phyloP scores from a whole-genome alignment of 768 basidiomycete species.

The Tephrocybe sp. region DNA sequence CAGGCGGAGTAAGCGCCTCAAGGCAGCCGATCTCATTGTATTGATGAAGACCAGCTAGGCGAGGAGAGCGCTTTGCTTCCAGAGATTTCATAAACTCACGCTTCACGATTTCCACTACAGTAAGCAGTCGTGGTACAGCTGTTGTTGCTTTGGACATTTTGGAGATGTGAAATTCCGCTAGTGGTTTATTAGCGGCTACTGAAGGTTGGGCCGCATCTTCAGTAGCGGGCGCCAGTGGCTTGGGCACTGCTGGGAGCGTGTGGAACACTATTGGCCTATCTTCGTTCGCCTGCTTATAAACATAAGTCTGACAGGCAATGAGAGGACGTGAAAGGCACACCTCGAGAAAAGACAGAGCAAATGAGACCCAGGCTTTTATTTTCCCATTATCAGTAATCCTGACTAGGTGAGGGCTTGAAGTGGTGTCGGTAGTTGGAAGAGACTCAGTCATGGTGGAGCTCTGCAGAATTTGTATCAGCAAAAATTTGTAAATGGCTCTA shows the following conservation, averaged over 20 bases:
- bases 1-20: slow-evolving; percentile 32
- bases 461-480: no score
- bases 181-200: slow-evolving; percentile 5
- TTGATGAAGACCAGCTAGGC: slow-evolving; percentile 63
- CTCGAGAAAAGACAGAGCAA: slow-evolving; percentile 54
- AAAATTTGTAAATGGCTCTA: no score
- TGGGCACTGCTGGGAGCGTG: slow-evolving; percentile 46
- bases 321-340: slow-evolving; percentile 29
- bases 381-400: slow-evolving; percentile 60
- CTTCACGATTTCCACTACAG: slow-evolving; percentile 83
- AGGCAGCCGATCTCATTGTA: slow-evolving; percentile 71
- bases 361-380: slow-evolving; percentile 50
- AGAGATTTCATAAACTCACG: slow-evolving; percentile 68
- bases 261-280: slow-evolving; percentile 54
- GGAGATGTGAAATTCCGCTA: neutral
- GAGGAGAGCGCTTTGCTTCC: slow-evolving; percentile 38
- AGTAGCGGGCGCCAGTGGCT: slow-evolving; percentile 4
- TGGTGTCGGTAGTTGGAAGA: neutral
- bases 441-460: no score
- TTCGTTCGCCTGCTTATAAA: slow-evolving; percentile 41
- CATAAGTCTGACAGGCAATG: neutral
- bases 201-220: slow-evolving; percentile 1
- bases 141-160: slow-evolving; percentile 34
- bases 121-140: slow-evolving; percentile 63
- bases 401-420: slow-evolving; percentile 30